Evolutionary conservation across 805 yeast genomes (phyloP).

Genomic region (Candida ovalis): DNA sequence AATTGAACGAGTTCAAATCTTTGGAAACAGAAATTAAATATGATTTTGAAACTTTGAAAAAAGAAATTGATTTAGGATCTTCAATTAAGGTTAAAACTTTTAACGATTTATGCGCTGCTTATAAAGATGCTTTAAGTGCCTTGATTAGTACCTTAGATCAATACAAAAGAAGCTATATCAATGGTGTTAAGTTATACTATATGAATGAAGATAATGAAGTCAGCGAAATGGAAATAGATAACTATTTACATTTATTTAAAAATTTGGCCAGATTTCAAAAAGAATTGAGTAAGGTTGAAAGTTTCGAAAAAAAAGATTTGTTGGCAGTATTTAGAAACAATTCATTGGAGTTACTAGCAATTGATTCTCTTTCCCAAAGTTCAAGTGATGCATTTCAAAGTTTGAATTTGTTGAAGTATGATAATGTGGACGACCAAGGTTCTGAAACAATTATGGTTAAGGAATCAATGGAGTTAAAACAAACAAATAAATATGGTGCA

Average conservation of each 20-base stretch:
- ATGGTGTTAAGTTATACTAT: background rate
- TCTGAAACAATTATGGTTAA: background rate
- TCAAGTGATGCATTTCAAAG: background rate
- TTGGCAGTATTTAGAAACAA: background rate
- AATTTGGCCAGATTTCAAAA: background rate
- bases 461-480: background rate
- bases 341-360: background rate
- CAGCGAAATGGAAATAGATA: background rate
- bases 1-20: background rate
- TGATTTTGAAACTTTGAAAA: background rate
- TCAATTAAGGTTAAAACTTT: background rate
- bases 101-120: background rate
- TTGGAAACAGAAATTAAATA: background rate
- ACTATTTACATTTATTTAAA: background rate
- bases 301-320: background rate
- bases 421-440: background rate
- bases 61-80: background rate
- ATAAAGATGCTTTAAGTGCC: background rate
- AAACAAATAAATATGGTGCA: background rate
- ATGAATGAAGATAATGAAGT: background rate
- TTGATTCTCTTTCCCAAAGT: background rate
- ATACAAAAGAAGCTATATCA: slow-evolving; percentile 1
- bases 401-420: background rate
- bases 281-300: background rate
- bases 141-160: background rate